Base-by-base conservation (phyloP, 2,329 filamentous ascomycete species). In the Xylaria sp. region DNA sequence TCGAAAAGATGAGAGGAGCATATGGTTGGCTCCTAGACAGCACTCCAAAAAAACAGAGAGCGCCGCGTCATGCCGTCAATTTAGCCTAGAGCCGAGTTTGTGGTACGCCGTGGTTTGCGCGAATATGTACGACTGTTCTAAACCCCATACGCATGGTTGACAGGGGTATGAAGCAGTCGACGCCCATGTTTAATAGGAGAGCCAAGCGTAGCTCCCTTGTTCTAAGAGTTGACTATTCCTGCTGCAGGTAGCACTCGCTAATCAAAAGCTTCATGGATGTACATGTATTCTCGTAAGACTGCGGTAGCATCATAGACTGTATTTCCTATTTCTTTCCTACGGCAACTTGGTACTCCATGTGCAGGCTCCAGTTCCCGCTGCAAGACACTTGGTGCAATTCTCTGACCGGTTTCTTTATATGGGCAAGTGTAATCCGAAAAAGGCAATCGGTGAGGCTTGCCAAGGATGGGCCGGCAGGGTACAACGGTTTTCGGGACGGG, bases 61-160 rank as follows among this genome's bases (percentile, higher is more conserved):
- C 48, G 58, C 41, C 25, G 32, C 71, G 69, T 65, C 67, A 75
- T 64, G 68, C 73, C 69, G 65, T 66, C 68, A 72, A 63, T 70
- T 70, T 65, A 66, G 61, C 67, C 65, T 72, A 70, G 71, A 70
- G 67, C 56, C 65, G 57, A 60, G 34, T 53, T 67, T 66, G 66
- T 66, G 69, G 41, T 71, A 68, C 68, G 67, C 68, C 69, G 67
- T 72, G 66, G 70, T 64, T 74, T 71, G 68, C 69, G 72, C 68
- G 72, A 74, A 69, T 65, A 70, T 75, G 75, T 72, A 73, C 72
- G 72, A 74, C 74, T 73, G 72, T 74, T 73, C 66, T 69, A 67
- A 71, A 72, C 66, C 68, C 67, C 66, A 70, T 70, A 72, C 71
- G 69, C 67, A 72, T 72, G 62, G 63, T 70, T 63, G 66, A 73